A percentile compares a stretch with the other conserved stretches of the same genome.
phyloP scores from a whole-genome alignment of 176 grass and related monocot species.

The Lolium multiflorum region DNA sequence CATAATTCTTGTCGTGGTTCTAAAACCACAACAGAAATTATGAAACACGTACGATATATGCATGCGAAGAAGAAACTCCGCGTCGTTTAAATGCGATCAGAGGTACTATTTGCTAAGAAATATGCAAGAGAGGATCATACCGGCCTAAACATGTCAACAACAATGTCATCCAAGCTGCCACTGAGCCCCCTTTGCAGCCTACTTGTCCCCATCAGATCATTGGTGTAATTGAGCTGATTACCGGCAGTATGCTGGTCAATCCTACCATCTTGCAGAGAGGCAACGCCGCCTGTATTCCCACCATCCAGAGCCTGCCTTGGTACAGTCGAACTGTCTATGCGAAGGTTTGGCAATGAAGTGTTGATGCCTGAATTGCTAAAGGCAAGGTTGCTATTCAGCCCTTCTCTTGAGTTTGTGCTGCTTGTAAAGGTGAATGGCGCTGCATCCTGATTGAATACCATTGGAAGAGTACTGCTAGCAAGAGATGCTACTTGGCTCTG shows the following conservation, averaged over 20 bases:
- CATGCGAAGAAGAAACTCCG: too few relatives aligned
- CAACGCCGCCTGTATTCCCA: constrained; percentile 25
- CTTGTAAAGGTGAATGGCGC: constrained; percentile 48
- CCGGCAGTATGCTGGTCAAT: constrained; percentile 39
- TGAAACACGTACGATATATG: too few relatives aligned
- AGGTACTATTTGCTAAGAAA: background rate
- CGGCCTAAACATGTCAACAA: constrained; percentile 61
- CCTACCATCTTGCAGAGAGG: constrained; percentile 43
- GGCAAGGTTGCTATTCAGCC: constrained; percentile 41
- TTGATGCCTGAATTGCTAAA: constrained; percentile 60
- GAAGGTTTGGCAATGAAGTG: constrained; percentile 55
- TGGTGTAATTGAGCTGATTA: constrained; percentile 49
- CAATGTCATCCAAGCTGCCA: constrained; percentile 62
- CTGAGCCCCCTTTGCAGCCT: constrained; percentile 54
- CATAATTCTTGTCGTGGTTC: too few relatives aligned
- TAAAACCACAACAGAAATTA: too few relatives aligned
- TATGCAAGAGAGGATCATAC: constrained; percentile 45
- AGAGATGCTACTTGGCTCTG: constrained; percentile 43
- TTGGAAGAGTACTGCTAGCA: constrained; percentile 32
- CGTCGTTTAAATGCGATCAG: too few relatives aligned
- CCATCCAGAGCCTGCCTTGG: constrained; percentile 44
- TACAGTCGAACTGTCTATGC: constrained; percentile 35
- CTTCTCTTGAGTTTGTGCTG: constrained; percentile 49
- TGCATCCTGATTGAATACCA: constrained; percentile 42
- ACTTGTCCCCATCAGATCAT: constrained; percentile 53